A percentile compares a stretch with the other conserved stretches of the same genome.
Evolutionary conservation across 345 rosid genomes (phyloP).

Genomic region (Aquilaria yunnanensis): DNA sequence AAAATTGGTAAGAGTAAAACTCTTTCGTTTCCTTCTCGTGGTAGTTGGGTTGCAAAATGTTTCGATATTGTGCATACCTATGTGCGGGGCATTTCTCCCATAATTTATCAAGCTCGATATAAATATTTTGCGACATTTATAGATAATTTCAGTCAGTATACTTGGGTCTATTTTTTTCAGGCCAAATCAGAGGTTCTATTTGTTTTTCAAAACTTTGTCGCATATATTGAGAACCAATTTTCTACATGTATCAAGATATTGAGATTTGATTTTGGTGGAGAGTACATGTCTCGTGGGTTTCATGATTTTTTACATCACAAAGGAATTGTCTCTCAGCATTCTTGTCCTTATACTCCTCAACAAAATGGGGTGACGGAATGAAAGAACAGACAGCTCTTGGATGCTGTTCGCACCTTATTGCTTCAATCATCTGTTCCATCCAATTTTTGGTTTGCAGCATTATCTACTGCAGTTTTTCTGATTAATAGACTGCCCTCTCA

Average conservation of each 20-base stretch:
- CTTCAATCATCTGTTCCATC: background rate
- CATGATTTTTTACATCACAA: background rate
- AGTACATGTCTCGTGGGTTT: constrained; percentile 7
- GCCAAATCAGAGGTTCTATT: background rate
- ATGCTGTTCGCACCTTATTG: constrained; percentile 4
- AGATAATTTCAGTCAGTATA: background rate
- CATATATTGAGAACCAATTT: background rate
- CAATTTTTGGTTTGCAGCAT: constrained; percentile 3
- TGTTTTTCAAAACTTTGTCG: background rate
- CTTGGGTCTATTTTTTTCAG: constrained; percentile 6
- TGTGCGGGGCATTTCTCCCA: background rate
- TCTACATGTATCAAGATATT: background rate
- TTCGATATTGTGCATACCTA: constrained; percentile 8
- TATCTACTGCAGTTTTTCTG: constrained; percentile 3
- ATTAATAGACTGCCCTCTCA: background rate
- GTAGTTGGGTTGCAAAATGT: background rate
- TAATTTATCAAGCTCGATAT: background rate
- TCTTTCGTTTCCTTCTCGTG: constrained; percentile 3
- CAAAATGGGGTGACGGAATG: background rate
- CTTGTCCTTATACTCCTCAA: constrained; percentile 10
- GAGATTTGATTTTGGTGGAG: background rate
- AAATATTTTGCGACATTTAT: constrained; percentile 14
- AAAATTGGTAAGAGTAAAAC: constrained; percentile 6
- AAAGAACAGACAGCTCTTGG: constrained; percentile 8
- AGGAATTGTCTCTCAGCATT: constrained; percentile 7